phyloP scores from a whole-genome alignment of 2,329 filamentous ascomycete species.

The Daldinia sp. region DNA sequence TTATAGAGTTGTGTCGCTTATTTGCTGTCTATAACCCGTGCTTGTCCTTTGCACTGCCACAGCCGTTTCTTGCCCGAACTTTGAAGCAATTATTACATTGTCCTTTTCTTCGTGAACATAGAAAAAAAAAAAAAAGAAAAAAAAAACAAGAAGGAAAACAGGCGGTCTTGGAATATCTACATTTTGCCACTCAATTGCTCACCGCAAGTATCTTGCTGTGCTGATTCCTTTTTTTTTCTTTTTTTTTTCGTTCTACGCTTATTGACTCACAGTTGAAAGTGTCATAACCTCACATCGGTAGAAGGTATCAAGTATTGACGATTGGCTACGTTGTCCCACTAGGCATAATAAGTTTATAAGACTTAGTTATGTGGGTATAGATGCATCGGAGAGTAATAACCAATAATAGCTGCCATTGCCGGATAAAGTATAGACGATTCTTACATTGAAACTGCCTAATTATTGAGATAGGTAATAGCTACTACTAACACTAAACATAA shows the following conservation, averaged over 20 bases:
- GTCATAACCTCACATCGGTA: neutral
- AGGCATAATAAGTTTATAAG: slow-evolving; percentile 4
- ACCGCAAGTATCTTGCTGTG: neutral
- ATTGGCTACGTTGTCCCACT: neutral
- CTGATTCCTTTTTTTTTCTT: too few relatives aligned
- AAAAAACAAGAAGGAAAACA: neutral
- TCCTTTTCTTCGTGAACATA: neutral
- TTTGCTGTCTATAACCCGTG: neutral
- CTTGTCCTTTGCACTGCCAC: neutral
- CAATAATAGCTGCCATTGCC: neutral
- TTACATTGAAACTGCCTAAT: neutral
- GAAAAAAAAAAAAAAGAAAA: neutral
- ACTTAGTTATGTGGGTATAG: neutral
- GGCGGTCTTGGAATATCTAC: neutral
- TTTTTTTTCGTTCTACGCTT: neutral
- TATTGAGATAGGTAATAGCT: neutral
- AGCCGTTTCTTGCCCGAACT: neutral
- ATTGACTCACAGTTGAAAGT: neutral
- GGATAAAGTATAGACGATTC: neutral
- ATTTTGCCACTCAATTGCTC: neutral
- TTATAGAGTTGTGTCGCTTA: neutral
- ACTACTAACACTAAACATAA: neutral
- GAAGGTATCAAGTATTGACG: neutral
- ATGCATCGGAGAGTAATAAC: neutral
- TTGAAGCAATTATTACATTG: slow-evolving; percentile 2